Base-by-base conservation (phyloP, 1,139 yeast genomes). In the Sugiyamaella japonica region DNA sequence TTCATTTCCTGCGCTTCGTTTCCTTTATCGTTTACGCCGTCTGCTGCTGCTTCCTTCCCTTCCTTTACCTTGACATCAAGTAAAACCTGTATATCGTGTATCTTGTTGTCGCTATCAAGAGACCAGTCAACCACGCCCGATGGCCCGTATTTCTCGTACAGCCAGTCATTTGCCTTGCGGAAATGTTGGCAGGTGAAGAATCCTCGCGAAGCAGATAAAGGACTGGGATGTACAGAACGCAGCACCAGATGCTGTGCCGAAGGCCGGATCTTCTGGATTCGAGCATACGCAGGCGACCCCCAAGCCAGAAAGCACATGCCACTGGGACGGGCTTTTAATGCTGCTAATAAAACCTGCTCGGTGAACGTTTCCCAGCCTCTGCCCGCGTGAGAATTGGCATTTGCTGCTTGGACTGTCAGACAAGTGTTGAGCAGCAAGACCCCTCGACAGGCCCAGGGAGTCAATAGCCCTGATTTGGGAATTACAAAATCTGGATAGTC, bases 341-440 rank as follows among this genome's bases (percentile, higher is more conserved):
- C 75, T 1, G 82, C 76, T 25, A 78, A 73, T 23, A 90, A 79
- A 1, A 84, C 89, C 46, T 80, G 76, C 63, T 82, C 89, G 0
- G 99, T 95, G 69, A 95, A 91, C 40, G 74, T 75, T 66, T 91
- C 98, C 99, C 99, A 95, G 0, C 99, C 99, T 61, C 78, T 79
- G 37, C 84, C 83, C 0, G 97, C 83, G 67, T 95, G 99, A 28
- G 97, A 89, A 63, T 90, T 89, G 13, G 99, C 97, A 66, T 84
- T 83, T 68, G 91, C 98, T 0, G 97, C 96, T 59, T 86, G 86
- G 0, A 95, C 99, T 0, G 99, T 95, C 9, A 95, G 74, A 52
- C 93, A 85, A 0, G 98, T 84, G 72, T 95, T 95, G 47, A 95
- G 78, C 76, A 95, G 73, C 39, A 95, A 74, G 3, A 95, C 97